phyloP scores from a whole-genome alignment of 331 rosid species.

The Stylosanthes scabra region DNA sequence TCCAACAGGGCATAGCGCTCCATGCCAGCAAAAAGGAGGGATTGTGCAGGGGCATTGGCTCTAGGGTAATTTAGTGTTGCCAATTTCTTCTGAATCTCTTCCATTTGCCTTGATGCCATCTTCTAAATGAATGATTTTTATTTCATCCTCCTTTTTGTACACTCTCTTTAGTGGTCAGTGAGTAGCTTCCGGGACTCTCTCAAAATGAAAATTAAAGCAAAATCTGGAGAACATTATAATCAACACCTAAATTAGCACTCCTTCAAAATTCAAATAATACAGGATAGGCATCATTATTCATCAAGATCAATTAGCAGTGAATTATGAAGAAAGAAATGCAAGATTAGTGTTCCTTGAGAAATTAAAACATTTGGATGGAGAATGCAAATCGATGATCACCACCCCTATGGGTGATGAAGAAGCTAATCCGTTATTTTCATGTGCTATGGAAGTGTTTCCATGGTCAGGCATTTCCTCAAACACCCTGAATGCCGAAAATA shows the following conservation, averaged over 20 bases:
- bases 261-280: background rate
- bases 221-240: background rate
- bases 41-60: conserved; percentile 94
- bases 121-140: conserved; percentile 22
- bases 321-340: too few species aligned
- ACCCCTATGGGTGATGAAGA: too few species aligned
- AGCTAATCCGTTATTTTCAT: too few species aligned
- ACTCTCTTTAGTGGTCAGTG: background rate
- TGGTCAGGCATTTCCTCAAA: too few species aligned
- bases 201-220: background rate
- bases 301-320: too few species aligned
- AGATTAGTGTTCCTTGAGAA: too few species aligned
- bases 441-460: too few species aligned
- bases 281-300: too few species aligned
- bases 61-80: conserved; percentile 73
- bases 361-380: too few species aligned
- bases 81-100: conserved; percentile 85
- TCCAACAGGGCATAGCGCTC: conserved; percentile 95
- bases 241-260: background rate
- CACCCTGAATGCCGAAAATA: too few species aligned
- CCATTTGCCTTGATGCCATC: conserved; percentile 92
- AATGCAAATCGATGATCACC: too few species aligned
- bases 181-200: background rate
- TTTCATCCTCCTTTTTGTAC: conserved; percentile 12
- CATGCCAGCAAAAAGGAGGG: conserved; percentile 95